phyloP scores from a whole-genome alignment of 2,329 filamentous ascomycete genomes.

The Diaporthe ampelina region DNA sequence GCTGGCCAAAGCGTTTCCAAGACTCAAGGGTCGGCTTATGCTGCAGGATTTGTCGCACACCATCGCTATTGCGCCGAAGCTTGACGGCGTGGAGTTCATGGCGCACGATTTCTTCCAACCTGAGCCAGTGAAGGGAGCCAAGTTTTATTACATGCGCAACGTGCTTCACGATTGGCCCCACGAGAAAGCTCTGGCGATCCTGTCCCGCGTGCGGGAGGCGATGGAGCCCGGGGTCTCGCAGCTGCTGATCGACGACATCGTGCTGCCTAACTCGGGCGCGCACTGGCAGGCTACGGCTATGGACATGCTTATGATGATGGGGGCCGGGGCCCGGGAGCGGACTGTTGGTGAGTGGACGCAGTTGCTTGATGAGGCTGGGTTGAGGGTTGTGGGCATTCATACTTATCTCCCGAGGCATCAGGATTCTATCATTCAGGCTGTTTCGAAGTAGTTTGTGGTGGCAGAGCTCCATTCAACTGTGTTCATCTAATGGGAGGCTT shows the following conservation, averaged over 20 bases:
- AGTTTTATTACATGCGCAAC: slow-evolving; percentile 18
- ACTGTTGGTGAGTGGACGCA: slow-evolving; percentile 52
- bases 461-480: too few species aligned
- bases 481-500: too few species aligned
- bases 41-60: slow-evolving; percentile 32
- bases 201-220: slow-evolving; percentile 50
- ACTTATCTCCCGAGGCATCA: slow-evolving; percentile 38
- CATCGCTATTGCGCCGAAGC: background rate
- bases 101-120: slow-evolving; percentile 16
- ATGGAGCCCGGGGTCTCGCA: slow-evolving; percentile 51
- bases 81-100: background rate
- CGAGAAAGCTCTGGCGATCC: slow-evolving; percentile 50
- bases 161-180: slow-evolving; percentile 54
- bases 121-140: slow-evolving; percentile 2
- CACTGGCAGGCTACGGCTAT: slow-evolving; percentile 49
- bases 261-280: slow-evolving; percentile 53
- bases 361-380: slow-evolving; percentile 44
- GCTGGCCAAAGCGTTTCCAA: slow-evolving; percentile 10
- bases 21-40: slow-evolving; percentile 15
- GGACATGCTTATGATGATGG: slow-evolving; percentile 56
- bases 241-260: slow-evolving; percentile 59
- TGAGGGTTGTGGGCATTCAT: slow-evolving; percentile 38
- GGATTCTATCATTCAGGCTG: slow-evolving; percentile 43
- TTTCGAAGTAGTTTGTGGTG: slow-evolving; percentile 38
- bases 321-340: slow-evolving; percentile 51